Evolutionary conservation across 805 yeast genomes (phyloP), one percentile per base, ranked within the genome.

Genomic region (Metschnikowia rubicola): DNA sequence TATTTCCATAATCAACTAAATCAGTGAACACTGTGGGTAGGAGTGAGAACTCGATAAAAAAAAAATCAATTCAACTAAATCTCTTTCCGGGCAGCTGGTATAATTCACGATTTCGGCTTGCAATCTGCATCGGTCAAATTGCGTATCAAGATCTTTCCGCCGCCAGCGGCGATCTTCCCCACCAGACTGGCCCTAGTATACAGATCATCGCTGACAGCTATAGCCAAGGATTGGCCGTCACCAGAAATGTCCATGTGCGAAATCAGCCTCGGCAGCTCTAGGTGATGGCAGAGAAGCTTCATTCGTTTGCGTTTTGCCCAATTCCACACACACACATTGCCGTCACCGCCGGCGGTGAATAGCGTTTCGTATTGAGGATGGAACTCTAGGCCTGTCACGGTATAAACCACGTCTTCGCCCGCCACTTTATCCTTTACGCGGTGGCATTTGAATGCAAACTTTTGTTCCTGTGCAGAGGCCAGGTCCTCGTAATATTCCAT

Each of bases 361-460:
- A 79, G 66, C 1, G 75, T 66, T 34, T 64, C 60, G 43, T 64
- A 51, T 12, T 43, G 41, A 1, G 70, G 66, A 43, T 74, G 71
- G 50, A 78, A 76, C 5, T 66, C 68, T 3, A 80, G 56, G 2
- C 75, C 67, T 43, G 80, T 79, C 8, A 80, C 80, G 1, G 84
- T 81, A 41, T 67, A 71, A 10, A 78, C 84, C n/a, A 39, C 13
- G 33, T 76, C 63, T 48, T 81, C 87, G 37, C 72, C 79, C 4
- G 67, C 55, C 2, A 47, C 42, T 37, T 61, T 57, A 43, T 73
- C 70, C 38, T 71, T 63, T 28, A 52, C 46, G 30, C 96, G 66
- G 63, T 89, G 97, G 51, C 96, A 84, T 58, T 88, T 81, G 71
- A 89, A 89, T 0, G 96, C 92, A 62, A 83, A 90, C 47, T 70